A percentile compares a stretch with the other conserved stretches of the same genome.
phyloP scores from a whole-genome alignment of 768 basidiomycete genomes.

The Austroboletus eburneus region DNA sequence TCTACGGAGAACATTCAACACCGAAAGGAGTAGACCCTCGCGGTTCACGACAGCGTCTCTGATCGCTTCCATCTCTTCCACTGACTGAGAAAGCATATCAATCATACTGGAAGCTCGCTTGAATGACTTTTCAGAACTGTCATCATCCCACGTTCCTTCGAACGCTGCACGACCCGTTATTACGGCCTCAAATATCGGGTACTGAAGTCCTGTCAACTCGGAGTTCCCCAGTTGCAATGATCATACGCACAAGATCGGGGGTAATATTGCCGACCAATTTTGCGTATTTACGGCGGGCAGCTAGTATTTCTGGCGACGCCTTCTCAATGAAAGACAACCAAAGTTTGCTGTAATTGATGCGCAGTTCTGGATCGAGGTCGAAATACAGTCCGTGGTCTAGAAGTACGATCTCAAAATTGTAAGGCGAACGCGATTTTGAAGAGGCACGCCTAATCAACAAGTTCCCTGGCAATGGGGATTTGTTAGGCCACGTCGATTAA shows the following conservation, averaged over 20 bases:
- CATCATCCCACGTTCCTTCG: slow-evolving; percentile 52
- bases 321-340: slow-evolving; percentile 87
- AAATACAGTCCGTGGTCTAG: slow-evolving; percentile 95
- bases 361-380: slow-evolving; percentile 74
- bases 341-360: slow-evolving; percentile 80
- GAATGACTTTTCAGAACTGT: slow-evolving; percentile 34
- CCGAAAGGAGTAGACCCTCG: slow-evolving; percentile 79
- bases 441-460: slow-evolving; percentile 81
- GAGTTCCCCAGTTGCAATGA: background rate
- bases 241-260: slow-evolving; percentile 65
- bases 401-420: slow-evolving; percentile 94
- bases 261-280: slow-evolving; percentile 87
- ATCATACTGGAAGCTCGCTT: slow-evolving; percentile 72
- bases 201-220: slow-evolving; percentile 43
- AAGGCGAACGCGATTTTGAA: slow-evolving; percentile 62
- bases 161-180: slow-evolving; percentile 81
- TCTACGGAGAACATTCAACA: slow-evolving; percentile 83
- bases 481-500: slow-evolving; percentile 2
- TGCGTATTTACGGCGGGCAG: slow-evolving; percentile 82
- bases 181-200: slow-evolving; percentile 92
- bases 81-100: slow-evolving; percentile 66
- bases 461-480: slow-evolving; percentile 53
- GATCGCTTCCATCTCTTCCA: slow-evolving; percentile 77
- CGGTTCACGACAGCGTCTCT: slow-evolving; percentile 75
- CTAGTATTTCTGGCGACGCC: slow-evolving; percentile 58